Evolutionary conservation across 768 basidiomycete species (phyloP), one percentile per base, ranked within the genome.

Genomic region (Russula foetens): DNA sequence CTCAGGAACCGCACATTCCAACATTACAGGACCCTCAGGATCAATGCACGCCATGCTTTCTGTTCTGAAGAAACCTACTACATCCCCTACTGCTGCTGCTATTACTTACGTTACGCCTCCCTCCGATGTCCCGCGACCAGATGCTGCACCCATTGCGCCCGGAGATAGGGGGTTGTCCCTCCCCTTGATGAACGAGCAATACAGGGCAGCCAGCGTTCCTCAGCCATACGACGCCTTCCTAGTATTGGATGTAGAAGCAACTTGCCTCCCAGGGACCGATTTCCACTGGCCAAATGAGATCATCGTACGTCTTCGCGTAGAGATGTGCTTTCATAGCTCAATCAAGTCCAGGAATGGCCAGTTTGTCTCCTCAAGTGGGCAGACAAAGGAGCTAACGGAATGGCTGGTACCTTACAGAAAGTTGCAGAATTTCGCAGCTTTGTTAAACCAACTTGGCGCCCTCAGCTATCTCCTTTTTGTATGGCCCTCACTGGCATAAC

Each of bases 221-320:
- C 81, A 82, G 56, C 73, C 81, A 0, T 89, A 83, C 68, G 90
- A 93, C 49, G 83, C 81, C 5, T 92, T 92, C 68, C 81, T 97
- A 19, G 86, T 97, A 38, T 77, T 96, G 57, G 95, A 98, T 67
- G 86, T 95, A 53, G 92, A 95, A 70, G 92, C 85, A 14, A 95
- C 92, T 2, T 95, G 92, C 67, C 70, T 79, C 46, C 72, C 71
- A 66, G 88, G 86, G 39, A 79, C 83, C 35, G 79, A 80, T 19
- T 90, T 92, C 64, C 81, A 86, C 56, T 96, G 85, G 74, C 90
- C 95, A 2, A 97, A 97, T 72, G 96, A 98, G 75, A 94, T 98
- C 57, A 97, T 98, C 63, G 96, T 91, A 71, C 69, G 86, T 80
- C 48, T 35, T 49, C 48, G 41, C 26, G 35, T 54, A 29, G 50